Percentiles rank a stretch among this genome's conserved stretches.
Evolutionary conservation across 2,329 filamentous ascomycete species (phyloP).

Genomic region (Chaetoscypha palmicola): DNA sequence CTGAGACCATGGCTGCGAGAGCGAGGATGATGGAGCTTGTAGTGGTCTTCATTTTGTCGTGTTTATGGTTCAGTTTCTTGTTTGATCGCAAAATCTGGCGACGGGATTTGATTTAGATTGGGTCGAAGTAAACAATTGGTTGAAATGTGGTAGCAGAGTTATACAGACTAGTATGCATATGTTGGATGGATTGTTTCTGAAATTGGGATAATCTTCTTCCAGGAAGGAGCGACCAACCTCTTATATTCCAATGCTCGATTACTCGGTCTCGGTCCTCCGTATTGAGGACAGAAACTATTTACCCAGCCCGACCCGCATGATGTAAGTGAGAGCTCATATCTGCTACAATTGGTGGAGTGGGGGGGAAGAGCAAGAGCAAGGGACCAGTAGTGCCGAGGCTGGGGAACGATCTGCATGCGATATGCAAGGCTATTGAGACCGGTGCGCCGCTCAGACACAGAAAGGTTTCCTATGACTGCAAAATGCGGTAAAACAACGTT

Average conservation of each 20-base stretch:
- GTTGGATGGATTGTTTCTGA: not conserved
- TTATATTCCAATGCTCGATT: not conserved
- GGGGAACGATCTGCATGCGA: conserved; percentile 2
- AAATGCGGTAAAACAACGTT: not conserved
- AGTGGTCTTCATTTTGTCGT: not conserved
- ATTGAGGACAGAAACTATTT: not conserved
- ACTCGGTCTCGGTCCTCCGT: not conserved
- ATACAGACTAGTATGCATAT: too few species aligned
- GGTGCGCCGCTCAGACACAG: not conserved
- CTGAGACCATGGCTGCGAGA: not conserved
- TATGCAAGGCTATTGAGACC: conserved; percentile 6
- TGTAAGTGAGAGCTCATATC: conserved; percentile 1
- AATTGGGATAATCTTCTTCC: not conserved
- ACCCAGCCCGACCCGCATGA: conserved; percentile 1
- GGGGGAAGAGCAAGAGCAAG: not conserved
- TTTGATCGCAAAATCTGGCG: not conserved
- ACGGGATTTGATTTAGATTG: not conserved
- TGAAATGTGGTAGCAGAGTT: not conserved
- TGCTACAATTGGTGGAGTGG: not conserved
- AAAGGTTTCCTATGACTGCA: not conserved
- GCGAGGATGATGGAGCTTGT: conserved; percentile 2
- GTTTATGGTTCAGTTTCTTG: not conserved
- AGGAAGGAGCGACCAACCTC: not conserved
- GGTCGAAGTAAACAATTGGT: not conserved
- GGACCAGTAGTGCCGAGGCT: conserved; percentile 2